Evolutionary conservation across 2,329 filamentous ascomycete genomes (phyloP), one percentile per base, ranked within the genome.

Genomic region (Fusarium drepaniforme): DNA sequence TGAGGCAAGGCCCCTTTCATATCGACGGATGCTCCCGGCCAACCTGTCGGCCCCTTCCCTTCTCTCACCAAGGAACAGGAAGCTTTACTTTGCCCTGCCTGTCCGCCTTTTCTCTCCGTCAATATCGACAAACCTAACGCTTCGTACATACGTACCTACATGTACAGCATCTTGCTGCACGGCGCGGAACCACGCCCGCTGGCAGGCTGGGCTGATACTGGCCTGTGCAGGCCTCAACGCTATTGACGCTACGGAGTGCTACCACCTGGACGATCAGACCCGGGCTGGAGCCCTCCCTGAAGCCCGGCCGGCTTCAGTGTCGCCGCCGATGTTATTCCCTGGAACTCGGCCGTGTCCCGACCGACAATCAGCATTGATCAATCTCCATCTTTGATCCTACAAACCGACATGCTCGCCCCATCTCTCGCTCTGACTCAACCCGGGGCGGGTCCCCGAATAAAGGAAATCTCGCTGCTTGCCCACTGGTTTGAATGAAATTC

Each of bases 341-440:
- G 37, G 42, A 49, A 68, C 68, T 74, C 49, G 46, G 46, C 49
- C 61, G 40, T 64, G 58, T 60, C 28, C 63, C 44, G 40, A 62
- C 63, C 44, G 40, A 62, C 59, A 42, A 62, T 56, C 28, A 56
- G 49, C 49, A 56, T 56, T 56, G 49, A 33, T 28, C 49, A 56
- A 66, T 66, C 53, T 59, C 56, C 64, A 66, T 62, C 30, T 66
- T 42, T 37, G 35, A 53, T 42, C 25, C 56, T 25, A 21, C 56
- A 28, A 40, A 25, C 35, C 25, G 37, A 57, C 25, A 49, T 23
- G 42, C 40, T 66, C 73, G 61, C 64, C 56, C 73, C 73, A 68
- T 75, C 51, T 71, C 66, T 67, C 46, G 46, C 56, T 65, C 73
- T 75, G 73, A 75, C 73, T 75, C 70, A 71, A 75, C 66, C 66